A percentile compares a stretch with the other conserved stretches of the same genome.
Evolutionary conservation across 805 yeast genomes (phyloP).

Genomic region (Yarrowia deformans): DNA sequence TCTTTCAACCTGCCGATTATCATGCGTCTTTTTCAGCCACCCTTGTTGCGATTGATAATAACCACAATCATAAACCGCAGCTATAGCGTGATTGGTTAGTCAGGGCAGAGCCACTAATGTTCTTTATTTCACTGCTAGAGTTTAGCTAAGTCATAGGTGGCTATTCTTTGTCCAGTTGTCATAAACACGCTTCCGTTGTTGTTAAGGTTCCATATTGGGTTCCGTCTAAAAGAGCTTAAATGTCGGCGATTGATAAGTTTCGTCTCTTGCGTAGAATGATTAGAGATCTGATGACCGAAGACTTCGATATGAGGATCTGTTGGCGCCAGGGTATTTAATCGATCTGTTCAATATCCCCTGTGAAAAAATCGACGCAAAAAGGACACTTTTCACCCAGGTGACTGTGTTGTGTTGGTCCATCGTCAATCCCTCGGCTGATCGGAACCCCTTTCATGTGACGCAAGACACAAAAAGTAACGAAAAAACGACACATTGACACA

Average conservation of each 20-base stretch:
- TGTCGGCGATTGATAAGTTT: constrained; percentile 9
- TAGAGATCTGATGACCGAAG: not conserved
- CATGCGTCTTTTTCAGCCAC: no score
- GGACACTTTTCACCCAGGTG: no score
- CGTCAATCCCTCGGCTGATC: not conserved
- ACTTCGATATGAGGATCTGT: not conserved
- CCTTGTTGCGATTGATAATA: not conserved
- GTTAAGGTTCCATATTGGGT: not conserved
- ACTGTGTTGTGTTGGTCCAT: no score
- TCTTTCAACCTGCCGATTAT: no score
- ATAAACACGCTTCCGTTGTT: not conserved
- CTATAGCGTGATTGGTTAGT: constrained; percentile 15
- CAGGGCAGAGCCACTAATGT: constrained; percentile 10
- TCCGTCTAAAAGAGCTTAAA: not conserved
- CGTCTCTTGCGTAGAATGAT: not conserved
- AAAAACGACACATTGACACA: not conserved
- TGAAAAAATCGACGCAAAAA: no score
- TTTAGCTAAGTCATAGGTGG: not conserved
- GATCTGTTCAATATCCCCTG: not conserved
- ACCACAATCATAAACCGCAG: not conserved
- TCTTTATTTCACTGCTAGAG: not conserved
- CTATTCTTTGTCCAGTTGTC: not conserved
- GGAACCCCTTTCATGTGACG: constrained; percentile 3
- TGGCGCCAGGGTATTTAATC: not conserved
- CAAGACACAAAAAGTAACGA: not conserved